Evolutionary conservation across 2,329 filamentous ascomycete genomes (phyloP), one percentile per base, ranked within the genome.

Genomic region (Phialocephala sp.): DNA sequence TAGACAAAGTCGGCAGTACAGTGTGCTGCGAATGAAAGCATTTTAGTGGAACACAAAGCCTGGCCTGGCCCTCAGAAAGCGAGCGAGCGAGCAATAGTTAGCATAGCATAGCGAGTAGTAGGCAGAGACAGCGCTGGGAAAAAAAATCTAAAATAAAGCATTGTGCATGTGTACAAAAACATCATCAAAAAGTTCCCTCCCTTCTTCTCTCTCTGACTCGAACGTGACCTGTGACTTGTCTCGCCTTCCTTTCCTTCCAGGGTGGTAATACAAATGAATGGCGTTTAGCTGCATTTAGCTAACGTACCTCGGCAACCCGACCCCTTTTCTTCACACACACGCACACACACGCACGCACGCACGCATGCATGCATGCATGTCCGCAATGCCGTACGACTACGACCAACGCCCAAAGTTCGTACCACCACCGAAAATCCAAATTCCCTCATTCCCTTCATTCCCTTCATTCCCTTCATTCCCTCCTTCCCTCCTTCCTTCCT

Each of bases 101-200:
- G 37, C 8, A n/a, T 39, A 62, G 54, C 59, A 54, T 32, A 55
- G 57, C 56, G 43, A 62, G 39, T 64, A 59, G 56, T 36, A 36
- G 47, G 39, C 55, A 32, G 56, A 63, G 62, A 32, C 43, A 59
- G 56, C 55, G 62, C 62, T 64, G 57, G 8, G 18, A 45, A 32
- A 47, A 52, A 20, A 60, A 56, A 22, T 20, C 45, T 47, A 59
- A 45, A 57, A 59, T 24, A 59, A 66, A 66, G 62, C 57, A 20
- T 37, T 62, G 45, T 66, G 37, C 59, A 66, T 59, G 60, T 60
- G 37, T 63, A 62, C 43, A 54, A 47, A 45, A 43, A 32, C 55
- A 39, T 54, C 20, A 50, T 50, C 22, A 43, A 15, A 32, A 32
- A 32, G 1, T 43, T 15, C 6, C n/a, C n/a, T 43, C 15, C 12